Evolutionary conservation across 495 filamentous ascomycete genomes (phyloP).

Genomic region (Clavariopsis aquatica): DNA sequence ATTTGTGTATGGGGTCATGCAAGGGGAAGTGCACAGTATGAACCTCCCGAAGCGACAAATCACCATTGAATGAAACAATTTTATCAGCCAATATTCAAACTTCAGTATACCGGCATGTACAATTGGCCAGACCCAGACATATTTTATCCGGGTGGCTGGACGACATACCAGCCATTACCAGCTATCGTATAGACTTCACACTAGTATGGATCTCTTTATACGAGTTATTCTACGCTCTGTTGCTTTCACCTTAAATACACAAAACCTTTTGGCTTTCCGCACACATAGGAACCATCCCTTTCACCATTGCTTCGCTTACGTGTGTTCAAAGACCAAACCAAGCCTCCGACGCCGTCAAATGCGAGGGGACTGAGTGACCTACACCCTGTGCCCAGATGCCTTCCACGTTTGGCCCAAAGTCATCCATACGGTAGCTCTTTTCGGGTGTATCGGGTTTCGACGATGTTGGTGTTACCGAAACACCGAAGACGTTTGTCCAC

Average conservation of each 20-base stretch:
- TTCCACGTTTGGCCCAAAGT: slow-evolving; percentile 52
- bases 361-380: slow-evolving; percentile 51
- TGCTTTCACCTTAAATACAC: no score
- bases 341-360: slow-evolving; percentile 29
- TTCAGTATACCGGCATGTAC: no score
- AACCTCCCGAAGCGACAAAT: slow-evolving; percentile 7
- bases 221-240: no score
- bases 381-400: slow-evolving; percentile 54
- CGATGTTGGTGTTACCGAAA: slow-evolving; percentile 20
- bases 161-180: no score
- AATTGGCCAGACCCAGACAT: no score
- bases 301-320: not conserved
- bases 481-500: slow-evolving; percentile 59
- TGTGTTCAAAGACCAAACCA: slow-evolving; percentile 32
- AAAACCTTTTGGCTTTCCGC: no score
- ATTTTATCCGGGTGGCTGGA: no score
- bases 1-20: slow-evolving; percentile 32
- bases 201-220: no score
- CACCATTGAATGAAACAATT: slow-evolving; percentile 17
- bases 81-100: no score
- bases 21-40: slow-evolving; percentile 25
- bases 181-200: no score
- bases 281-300: no score
- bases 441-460: slow-evolving; percentile 36
- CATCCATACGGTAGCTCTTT: slow-evolving; percentile 51